These are phyloP conservation scores for Lentinula sp. DNA, from an alignment of 768 basidiomycete genomes.

Conservation along the genomic window DNA sequence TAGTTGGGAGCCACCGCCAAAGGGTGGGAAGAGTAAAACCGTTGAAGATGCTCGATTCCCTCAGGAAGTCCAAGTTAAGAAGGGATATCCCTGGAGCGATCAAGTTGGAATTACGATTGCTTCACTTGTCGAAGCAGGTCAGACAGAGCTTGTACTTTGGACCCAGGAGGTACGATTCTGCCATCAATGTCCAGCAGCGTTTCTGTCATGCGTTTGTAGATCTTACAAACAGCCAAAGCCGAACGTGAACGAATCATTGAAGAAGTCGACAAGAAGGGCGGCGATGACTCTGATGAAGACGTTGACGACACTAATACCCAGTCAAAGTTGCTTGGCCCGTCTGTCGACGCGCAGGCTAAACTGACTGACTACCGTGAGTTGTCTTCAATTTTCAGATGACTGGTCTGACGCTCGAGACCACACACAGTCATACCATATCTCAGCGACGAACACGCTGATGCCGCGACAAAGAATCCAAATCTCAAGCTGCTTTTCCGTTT, in stretches of 20 bases:
- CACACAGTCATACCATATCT: conserved; percentile 70
- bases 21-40: conserved; percentile 20
- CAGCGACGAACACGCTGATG: conserved; percentile 68
- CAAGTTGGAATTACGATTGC: conserved; percentile 84
- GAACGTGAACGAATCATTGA: conserved; percentile 56
- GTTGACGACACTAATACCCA: conserved; percentile 22
- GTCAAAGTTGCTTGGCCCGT: conserved; percentile 38
- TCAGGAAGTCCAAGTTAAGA: conserved; percentile 75
- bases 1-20: conserved; percentile 58
- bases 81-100: conserved; percentile 84
- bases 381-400: not conserved
- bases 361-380: conserved; percentile 72
- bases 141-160: conserved; percentile 69
- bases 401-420: not conserved
- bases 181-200: not conserved
- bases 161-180: conserved; percentile 63
- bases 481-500: conserved; percentile 85
- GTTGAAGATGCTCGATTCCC: conserved; percentile 43
- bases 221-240: conserved; percentile 52
- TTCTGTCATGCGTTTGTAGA: conserved; percentile 31
- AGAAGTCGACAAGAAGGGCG: conserved; percentile 45
- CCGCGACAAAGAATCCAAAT: conserved; percentile 70
- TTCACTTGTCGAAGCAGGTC: conserved; percentile 60
- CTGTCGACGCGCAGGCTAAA: conserved; percentile 62
- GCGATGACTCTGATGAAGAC: conserved; percentile 22